These are phyloP conservation scores for Hansenula sp. DNA, from an alignment of 1,139 yeast species.

Conservation along the genomic window DNA sequence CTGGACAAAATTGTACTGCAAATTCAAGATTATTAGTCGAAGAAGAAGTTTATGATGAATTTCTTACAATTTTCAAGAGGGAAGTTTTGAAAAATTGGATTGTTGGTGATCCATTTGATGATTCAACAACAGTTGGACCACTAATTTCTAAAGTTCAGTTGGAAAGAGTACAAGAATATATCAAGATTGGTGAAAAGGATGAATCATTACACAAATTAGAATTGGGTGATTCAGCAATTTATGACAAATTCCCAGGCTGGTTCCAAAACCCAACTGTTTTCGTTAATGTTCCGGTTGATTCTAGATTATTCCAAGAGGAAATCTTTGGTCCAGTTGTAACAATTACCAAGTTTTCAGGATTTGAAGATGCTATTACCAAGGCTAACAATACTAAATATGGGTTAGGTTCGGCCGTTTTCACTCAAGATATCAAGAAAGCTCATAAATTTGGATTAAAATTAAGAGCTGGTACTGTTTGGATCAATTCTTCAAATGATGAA, in stretches of 20 bases:
- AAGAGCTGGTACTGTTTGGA: conserved; percentile 67
- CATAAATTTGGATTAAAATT: conserved; percentile 60
- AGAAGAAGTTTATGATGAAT: conserved; percentile 59
- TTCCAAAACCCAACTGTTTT: conserved; percentile 68
- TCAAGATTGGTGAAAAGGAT: conserved; percentile 60
- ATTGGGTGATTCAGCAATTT: conserved; percentile 38
- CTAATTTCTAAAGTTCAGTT: conserved; percentile 64
- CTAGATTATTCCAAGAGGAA: conserved; percentile 62
- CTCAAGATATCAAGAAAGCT: conserved; percentile 53
- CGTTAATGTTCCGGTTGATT: conserved; percentile 52
- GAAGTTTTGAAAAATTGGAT: conserved; percentile 46
- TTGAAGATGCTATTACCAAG: conserved; percentile 57
- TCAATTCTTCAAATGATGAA: conserved; percentile 62
- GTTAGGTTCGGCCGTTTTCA: conserved; percentile 71
- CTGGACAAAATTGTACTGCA: conserved; percentile 91
- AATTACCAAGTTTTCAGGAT: conserved; percentile 52
- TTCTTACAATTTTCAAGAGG: conserved; percentile 43
- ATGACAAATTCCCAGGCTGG: conserved; percentile 39
- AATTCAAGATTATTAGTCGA: conserved; percentile 81
- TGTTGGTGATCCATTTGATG: conserved; percentile 56
- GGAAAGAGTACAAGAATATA: conserved; percentile 49
- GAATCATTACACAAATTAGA: conserved; percentile 47
- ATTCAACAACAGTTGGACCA: conserved; percentile 68
- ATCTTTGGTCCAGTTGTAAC: conserved; percentile 69
- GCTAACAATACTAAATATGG: conserved; percentile 69